Percentiles rank a stretch among this genome's conserved stretches.
Conservation (phyloP, 805 yeast genomes). For the Millerago galiae region DNA sequence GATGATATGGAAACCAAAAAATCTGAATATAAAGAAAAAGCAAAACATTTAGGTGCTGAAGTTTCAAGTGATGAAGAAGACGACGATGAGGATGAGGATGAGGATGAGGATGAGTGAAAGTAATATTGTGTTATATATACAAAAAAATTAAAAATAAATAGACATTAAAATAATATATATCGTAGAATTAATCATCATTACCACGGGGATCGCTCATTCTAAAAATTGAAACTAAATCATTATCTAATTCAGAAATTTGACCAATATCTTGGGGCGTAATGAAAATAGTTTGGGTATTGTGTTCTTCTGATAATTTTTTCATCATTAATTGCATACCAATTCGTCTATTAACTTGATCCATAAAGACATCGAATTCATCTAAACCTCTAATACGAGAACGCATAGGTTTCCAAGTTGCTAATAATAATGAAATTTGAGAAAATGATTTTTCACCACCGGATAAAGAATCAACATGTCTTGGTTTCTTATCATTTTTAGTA, state of each 20-base stretch:
- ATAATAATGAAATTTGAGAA: slow-evolving; percentile 79
- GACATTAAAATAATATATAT: background rate
- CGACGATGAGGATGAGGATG: slow-evolving; percentile 58
- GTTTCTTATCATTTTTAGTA: slow-evolving; percentile 50
- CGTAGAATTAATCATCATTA: background rate
- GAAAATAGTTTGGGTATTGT: slow-evolving; percentile 78
- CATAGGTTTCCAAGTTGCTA: slow-evolving; percentile 94
- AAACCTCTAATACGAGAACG: slow-evolving; percentile 79
- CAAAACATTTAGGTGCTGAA: slow-evolving; percentile 48
- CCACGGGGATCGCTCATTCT: slow-evolving; percentile 41
- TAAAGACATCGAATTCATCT: slow-evolving; percentile 95
- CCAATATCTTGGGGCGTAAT: slow-evolving; percentile 92
- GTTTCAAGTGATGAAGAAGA: slow-evolving; percentile 68
- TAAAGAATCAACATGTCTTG: slow-evolving; percentile 70
- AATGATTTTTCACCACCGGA: slow-evolving; percentile 98
- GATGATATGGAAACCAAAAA: slow-evolving; percentile 71
- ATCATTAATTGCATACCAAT: slow-evolving; percentile 72
- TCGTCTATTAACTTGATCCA: slow-evolving; percentile 89
- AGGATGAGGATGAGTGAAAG: slow-evolving; percentile 24
- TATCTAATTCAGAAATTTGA: slow-evolving; percentile 53
- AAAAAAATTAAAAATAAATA: background rate
- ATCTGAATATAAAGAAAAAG: slow-evolving; percentile 45
- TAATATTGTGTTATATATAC: background rate
- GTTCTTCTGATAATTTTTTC: slow-evolving; percentile 54
- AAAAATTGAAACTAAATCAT: slow-evolving; percentile 55